Conservation (phyloP, 1,284 basidiomycete species). For the Malassezia cuniculi region DNA sequence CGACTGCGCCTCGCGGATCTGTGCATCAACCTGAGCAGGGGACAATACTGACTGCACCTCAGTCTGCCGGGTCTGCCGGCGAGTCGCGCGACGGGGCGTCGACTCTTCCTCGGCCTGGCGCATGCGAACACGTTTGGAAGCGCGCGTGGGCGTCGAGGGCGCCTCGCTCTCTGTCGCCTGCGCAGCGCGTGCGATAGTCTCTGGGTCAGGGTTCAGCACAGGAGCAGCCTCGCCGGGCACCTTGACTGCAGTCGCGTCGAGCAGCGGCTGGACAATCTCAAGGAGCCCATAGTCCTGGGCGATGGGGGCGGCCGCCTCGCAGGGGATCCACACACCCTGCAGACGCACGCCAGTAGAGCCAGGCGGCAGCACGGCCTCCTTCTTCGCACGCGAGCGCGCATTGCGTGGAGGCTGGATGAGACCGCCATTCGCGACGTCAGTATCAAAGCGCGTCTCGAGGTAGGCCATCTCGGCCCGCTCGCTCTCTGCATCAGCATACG, state of each 20-base stretch:
- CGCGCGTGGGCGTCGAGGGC: slow-evolving; percentile 6
- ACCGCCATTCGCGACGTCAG: slow-evolving; percentile 67
- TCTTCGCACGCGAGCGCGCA: slow-evolving; percentile 18
- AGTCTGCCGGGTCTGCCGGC: slow-evolving; percentile 3
- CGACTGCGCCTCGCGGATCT: slow-evolving; percentile 32
- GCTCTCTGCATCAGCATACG: slow-evolving; percentile 62
- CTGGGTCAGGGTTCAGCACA: slow-evolving; percentile 18
- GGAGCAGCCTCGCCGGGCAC: slow-evolving; percentile 23
- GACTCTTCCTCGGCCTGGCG: slow-evolving; percentile 1
- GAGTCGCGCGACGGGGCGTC: slow-evolving; percentile 2
- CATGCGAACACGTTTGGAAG: slow-evolving; percentile 1
- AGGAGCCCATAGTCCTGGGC: slow-evolving; percentile 55
- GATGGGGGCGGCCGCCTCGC: slow-evolving; percentile 58
- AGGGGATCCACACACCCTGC: slow-evolving; percentile 77
- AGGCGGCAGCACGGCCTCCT: slow-evolving; percentile 22
- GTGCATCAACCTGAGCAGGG: slow-evolving; percentile 33
- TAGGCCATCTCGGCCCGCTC: slow-evolving; percentile 74
- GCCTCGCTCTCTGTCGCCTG: not conserved
- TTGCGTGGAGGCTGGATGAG: slow-evolving; percentile 48
- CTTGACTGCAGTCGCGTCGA: slow-evolving; percentile 65
- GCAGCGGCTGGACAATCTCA: slow-evolving; percentile 56
- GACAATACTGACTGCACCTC: slow-evolving; percentile 17
- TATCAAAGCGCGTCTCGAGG: slow-evolving; percentile 67
- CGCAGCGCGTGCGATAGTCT: slow-evolving; percentile 8
- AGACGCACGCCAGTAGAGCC: slow-evolving; percentile 51